Base-by-base conservation (phyloP, 164 flowering plant species). In the Tetracentron sinense region DNA sequence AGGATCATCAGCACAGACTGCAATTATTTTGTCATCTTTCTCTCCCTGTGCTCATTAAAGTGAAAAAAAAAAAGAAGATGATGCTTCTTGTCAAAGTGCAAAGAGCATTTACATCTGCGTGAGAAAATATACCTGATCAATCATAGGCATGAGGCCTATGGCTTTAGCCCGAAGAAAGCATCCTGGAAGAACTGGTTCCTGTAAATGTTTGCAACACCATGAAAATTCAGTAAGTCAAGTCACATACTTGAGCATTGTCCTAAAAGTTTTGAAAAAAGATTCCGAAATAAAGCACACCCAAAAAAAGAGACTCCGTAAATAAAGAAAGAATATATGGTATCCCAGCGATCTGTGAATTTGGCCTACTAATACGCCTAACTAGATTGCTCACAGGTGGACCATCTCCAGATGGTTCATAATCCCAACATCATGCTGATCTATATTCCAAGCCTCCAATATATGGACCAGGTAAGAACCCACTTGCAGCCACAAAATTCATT, bases 1-100 rank as follows among this genome's bases (percentile, higher is more conserved):
- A 22, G 95, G 95, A 77, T 88, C 95, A 78, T 88, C 94, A 48
- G 90, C 90, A 67, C 94, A 88, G n/a, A 88, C 94, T 22, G 94
- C 94, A 64, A 88, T 88, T 21, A 88, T 88, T 69, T 88, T 88
- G 82, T 88, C 95, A 77, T 88, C 95, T 74, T 86, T 88, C 67
- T 88, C 95, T 46, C 95, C 95, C 88, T 88, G 72, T 42, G 23
- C 50, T 47, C 49, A 56, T 51, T 30, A 50, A 31, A 12, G 49
- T 59, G 31, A 68, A n/a, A 42, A 46, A 15, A 53, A 19, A 68
- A n/a, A 42, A 46, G 15, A 53, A 19, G 46, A 44, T 35, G 17
- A 35, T 46, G 48, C 35, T n/a, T 21, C 14, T 16, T 8, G 44
- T 16, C 22, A 29, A 27, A 48, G 20, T 28, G 26, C 14, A 28